Conservation (phyloP, 2,329 filamentous ascomycete species). For the Cercospora sp. region DNA sequence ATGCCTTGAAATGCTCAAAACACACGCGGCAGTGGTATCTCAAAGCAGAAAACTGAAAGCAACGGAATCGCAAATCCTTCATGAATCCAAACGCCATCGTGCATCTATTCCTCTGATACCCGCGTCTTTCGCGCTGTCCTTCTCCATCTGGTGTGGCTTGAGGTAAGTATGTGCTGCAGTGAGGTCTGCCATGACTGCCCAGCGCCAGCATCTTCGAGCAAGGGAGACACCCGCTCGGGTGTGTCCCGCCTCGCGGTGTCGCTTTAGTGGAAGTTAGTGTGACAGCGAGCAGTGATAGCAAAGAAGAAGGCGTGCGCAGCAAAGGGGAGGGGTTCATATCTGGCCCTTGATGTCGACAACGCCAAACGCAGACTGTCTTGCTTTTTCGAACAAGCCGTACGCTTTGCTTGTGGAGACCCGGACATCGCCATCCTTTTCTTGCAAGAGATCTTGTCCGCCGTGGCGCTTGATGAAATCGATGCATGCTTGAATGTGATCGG, state of each 20-base stretch:
- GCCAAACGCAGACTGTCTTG: conserved; percentile 72
- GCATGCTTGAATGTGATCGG: conserved; percentile 49
- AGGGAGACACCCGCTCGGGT: background rate
- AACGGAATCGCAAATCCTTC: background rate
- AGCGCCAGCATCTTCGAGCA: background rate
- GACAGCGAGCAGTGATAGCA: background rate
- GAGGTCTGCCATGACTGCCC: background rate
- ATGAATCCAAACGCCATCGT: background rate
- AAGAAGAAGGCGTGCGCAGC: background rate
- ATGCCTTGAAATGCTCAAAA: background rate
- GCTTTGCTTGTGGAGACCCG: conserved; percentile 74
- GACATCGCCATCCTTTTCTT: conserved; percentile 68
- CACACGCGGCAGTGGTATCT: background rate
- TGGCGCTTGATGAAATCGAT: conserved; percentile 86
- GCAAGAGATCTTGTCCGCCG: conserved; percentile 71
- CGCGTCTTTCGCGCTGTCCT: background rate
- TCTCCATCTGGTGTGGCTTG: background rate
- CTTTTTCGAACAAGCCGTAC: conserved; percentile 68
- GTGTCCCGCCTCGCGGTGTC: background rate
- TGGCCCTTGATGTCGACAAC: conserved; percentile 97
- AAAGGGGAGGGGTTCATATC: conserved; percentile 56
- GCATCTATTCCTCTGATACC: background rate
- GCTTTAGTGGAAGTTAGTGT: conserved; percentile 12
- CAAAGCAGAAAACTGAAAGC: background rate
- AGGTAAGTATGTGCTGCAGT: background rate